Conservation (phyloP, 2,329 filamentous ascomycete genomes). For the Fusarium longipes region DNA sequence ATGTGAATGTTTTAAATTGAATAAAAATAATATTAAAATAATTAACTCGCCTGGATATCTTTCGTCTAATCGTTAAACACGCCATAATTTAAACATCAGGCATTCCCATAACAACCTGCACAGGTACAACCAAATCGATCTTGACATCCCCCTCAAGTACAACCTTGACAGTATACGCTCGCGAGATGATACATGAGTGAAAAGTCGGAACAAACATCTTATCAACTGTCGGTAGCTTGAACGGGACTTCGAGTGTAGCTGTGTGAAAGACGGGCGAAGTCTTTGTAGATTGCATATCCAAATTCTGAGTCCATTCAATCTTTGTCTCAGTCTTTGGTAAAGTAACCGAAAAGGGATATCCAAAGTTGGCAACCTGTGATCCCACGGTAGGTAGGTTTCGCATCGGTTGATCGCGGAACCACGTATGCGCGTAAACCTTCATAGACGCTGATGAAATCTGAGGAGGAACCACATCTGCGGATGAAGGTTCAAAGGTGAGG, state of each 20-base stretch:
- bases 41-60: slow-evolving; percentile 36
- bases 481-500: slow-evolving; percentile 32
- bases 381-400: slow-evolving; percentile 32
- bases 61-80: slow-evolving; percentile 21
- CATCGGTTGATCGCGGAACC: slow-evolving; percentile 40
- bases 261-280: slow-evolving; percentile 34
- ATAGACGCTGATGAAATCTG: slow-evolving; percentile 19
- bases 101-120: slow-evolving; percentile 33
- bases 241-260: slow-evolving; percentile 28
- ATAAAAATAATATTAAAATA: neutral
- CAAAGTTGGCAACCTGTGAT: slow-evolving; percentile 21
- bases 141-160: slow-evolving; percentile 35
- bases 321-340: slow-evolving; percentile 8
- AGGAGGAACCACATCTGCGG: slow-evolving; percentile 23
- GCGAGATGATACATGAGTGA: slow-evolving; percentile 27
- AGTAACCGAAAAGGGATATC: slow-evolving; percentile 23
- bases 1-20: too few species aligned
- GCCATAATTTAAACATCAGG: slow-evolving; percentile 12
- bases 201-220: slow-evolving; percentile 39
- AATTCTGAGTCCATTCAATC: slow-evolving; percentile 33
- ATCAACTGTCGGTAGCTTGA: slow-evolving; percentile 16
- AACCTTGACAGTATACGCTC: slow-evolving; percentile 29
- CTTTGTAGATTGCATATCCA: slow-evolving; percentile 21
- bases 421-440: slow-evolving; percentile 36
- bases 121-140: slow-evolving; percentile 31